Conservation (phyloP, 2,329 filamentous ascomycete genomes). For the Aschersonia sp. region DNA sequence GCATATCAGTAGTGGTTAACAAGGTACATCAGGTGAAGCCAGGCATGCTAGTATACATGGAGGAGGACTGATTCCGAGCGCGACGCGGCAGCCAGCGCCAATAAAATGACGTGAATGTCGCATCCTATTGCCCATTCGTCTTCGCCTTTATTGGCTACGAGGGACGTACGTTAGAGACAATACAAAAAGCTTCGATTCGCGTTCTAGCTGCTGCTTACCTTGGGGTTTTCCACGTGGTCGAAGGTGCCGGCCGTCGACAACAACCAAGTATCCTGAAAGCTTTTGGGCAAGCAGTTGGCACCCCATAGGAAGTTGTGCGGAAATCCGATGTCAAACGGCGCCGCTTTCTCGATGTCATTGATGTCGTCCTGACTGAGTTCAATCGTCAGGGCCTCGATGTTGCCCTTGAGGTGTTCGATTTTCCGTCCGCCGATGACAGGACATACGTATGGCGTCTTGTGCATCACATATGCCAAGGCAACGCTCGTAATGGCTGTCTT, state of each 20-base stretch:
- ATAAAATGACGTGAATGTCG: slow-evolving; percentile 14
- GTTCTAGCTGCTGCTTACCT: slow-evolving; percentile 12
- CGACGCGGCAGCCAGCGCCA: slow-evolving; percentile 17
- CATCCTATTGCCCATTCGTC: slow-evolving; percentile 26
- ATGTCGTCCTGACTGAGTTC: slow-evolving; percentile 48
- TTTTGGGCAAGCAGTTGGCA: slow-evolving; percentile 16
- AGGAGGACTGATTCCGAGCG: background rate
- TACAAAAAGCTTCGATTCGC: background rate
- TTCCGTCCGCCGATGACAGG: slow-evolving; percentile 60
- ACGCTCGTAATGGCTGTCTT: slow-evolving; percentile 29
- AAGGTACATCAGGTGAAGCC: background rate
- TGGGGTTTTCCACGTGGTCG: slow-evolving; percentile 31
- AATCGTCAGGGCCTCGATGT: slow-evolving; percentile 53
- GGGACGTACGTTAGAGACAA: background rate
- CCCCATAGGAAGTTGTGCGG: slow-evolving; percentile 45
- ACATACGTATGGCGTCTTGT: slow-evolving; percentile 58
- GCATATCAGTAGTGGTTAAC: no score
- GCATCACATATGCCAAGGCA: slow-evolving; percentile 60
- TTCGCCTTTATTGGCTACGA: slow-evolving; percentile 24
- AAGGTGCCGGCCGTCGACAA: slow-evolving; percentile 30
- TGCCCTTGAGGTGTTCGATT: slow-evolving; percentile 52
- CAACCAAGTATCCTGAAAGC: slow-evolving; percentile 27
- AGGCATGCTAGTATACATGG: background rate
- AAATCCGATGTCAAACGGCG: slow-evolving; percentile 52
- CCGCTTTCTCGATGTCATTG: slow-evolving; percentile 47